A percentile compares a stretch with the other conserved stretches of the same genome.
Conservation (phyloP, 2,329 filamentous ascomycete genomes). For the Alternaria postmessia region DNA sequence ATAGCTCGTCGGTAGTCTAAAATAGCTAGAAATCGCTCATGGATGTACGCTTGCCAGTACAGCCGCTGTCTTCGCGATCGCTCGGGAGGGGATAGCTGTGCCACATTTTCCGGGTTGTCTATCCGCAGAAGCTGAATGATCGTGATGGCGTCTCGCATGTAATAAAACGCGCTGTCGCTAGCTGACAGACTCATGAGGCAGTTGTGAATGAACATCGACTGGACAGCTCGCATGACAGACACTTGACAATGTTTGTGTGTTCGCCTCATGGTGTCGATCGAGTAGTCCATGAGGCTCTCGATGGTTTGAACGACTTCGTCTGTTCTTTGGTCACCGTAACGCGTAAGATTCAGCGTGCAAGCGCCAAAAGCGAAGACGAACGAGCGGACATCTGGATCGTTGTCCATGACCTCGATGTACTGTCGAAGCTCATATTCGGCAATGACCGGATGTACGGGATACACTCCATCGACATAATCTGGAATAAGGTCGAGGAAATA, state of each 20-base stretch:
- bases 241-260: slow-evolving; percentile 51
- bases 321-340: slow-evolving; percentile 43
- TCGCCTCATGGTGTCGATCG: slow-evolving; percentile 51
- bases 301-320: slow-evolving; percentile 45
- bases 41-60: slow-evolving; percentile 66
- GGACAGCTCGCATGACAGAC: slow-evolving; percentile 59
- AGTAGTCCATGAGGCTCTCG: slow-evolving; percentile 43
- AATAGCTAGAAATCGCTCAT: slow-evolving; percentile 65
- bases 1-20: slow-evolving; percentile 58
- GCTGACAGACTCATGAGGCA: slow-evolving; percentile 60
- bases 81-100: slow-evolving; percentile 46
- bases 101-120: slow-evolving; percentile 50
- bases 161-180: slow-evolving; percentile 59
- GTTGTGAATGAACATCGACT: slow-evolving; percentile 63
- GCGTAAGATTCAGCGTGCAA: slow-evolving; percentile 56
- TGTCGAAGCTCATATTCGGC: slow-evolving; percentile 51
- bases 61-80: slow-evolving; percentile 57
- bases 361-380: slow-evolving; percentile 58
- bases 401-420: slow-evolving; percentile 50
- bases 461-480: slow-evolving; percentile 56
- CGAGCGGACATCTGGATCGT: slow-evolving; percentile 50
- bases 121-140: slow-evolving; percentile 51
- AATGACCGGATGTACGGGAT: slow-evolving; percentile 59
- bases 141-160: slow-evolving; percentile 60
- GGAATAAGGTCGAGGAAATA: slow-evolving; percentile 57